Base-by-base conservation (phyloP, 345 rosid genomes). In the Boechera divaricarpa region DNA sequence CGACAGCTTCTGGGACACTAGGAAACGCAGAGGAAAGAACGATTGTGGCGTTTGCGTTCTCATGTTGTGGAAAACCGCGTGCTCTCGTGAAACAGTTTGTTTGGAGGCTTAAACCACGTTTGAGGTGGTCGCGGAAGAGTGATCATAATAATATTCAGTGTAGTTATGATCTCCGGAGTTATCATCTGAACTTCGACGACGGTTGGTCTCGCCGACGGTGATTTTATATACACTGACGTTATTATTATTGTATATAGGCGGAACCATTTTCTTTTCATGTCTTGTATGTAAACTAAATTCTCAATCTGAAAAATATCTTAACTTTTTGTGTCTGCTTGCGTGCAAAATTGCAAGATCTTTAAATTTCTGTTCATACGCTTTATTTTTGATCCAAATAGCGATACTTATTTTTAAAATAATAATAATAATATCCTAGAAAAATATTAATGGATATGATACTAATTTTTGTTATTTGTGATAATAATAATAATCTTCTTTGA, bases 161-260 rank as follows among this genome's bases (percentile, higher is more conserved):
- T 79, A 79, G 78, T 66, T 84, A 82, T 70, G 87, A 82, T 69
- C 76, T 79, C 5, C 64, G 67, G 29, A 82, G 83, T 60, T 84
- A 84, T 74, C 72, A 81, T 77, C 78, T 82, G 2, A 84, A 84
- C 65, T 84, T 84, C 8, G 85, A 84, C 51, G 87, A 81, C 2
- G 85, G 83, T 63, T 67, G 74, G 75, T 74, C 82, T 42, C 42
- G 64, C 15, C 64, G 74, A 53, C 44, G 78, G 21, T 79, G 70
- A 73, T 67, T 4, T 32, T 4, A 18, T 12, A 5, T 9, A 63
- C 15, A 24, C 7, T 5, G 7, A 16, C 0, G 26, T 26, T 11
- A 15, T 28, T 48, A 9, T 44, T 26, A 7, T 24, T 61, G 10
- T 48, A 5, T 41, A 35, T 42, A 11, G 31, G 13, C 8, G 1